Evolutionary conservation across 2,329 filamentous ascomycete species (phyloP).

Genomic region (Epichloe coenophiala): DNA sequence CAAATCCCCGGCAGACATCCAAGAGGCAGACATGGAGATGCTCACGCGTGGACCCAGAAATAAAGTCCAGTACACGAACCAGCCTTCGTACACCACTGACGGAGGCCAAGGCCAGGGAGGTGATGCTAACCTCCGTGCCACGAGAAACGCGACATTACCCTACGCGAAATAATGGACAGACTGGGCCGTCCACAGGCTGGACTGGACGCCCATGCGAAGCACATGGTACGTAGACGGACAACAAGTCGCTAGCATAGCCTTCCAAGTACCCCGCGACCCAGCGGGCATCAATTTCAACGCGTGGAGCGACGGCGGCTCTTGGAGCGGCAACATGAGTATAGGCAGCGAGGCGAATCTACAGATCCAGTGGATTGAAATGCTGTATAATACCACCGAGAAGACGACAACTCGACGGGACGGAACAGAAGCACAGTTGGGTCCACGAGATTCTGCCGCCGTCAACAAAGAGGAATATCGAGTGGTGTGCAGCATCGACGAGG

Average conservation of each 20-base stretch:
- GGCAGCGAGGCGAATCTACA: slow-evolving; percentile 38
- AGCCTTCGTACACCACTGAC: slow-evolving; percentile 31
- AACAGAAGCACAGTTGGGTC: too few relatives aligned
- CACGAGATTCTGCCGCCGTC: background rate
- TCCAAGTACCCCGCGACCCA: slow-evolving; percentile 39
- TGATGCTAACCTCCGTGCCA: slow-evolving; percentile 32
- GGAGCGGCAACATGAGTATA: slow-evolving; percentile 44
- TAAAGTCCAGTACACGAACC: slow-evolving; percentile 44
- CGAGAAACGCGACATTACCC: slow-evolving; percentile 33
- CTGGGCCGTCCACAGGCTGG: slow-evolving; percentile 40
- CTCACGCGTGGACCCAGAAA: slow-evolving; percentile 31
- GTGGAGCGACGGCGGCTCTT: slow-evolving; percentile 47
- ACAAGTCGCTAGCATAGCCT: slow-evolving; percentile 36
- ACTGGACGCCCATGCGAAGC: slow-evolving; percentile 24
- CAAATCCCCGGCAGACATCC: slow-evolving; percentile 21
- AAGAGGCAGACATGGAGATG: slow-evolving; percentile 32
- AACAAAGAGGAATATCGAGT: slow-evolving; percentile 11
- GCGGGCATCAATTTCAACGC: slow-evolving; percentile 43
- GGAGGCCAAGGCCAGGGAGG: slow-evolving; percentile 18
- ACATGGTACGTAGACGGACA: slow-evolving; percentile 42
- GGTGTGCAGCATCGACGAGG: slow-evolving; percentile 22
- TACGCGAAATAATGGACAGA: slow-evolving; percentile 31
- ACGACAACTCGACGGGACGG: background rate
- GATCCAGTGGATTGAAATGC: slow-evolving; percentile 49
- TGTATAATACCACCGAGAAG: slow-evolving; percentile 31